A percentile compares a stretch with the other conserved stretches of the same genome.
Evolutionary conservation across 2,329 filamentous ascomycete genomes (phyloP).

Genomic region (Aspergillus sp.): DNA sequence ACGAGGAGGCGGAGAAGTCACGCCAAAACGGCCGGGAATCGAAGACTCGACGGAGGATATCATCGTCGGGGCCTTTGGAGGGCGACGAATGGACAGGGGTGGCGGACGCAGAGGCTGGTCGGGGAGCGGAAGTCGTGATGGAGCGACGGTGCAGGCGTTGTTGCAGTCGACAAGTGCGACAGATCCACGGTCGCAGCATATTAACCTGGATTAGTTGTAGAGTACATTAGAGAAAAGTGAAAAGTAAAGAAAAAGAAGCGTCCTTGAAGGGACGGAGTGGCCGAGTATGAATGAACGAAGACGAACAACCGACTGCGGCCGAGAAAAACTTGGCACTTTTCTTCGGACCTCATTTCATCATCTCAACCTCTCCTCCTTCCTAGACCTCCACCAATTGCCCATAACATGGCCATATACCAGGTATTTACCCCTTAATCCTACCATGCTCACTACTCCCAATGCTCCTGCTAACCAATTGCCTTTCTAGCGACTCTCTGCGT

Average conservation of each 20-base stretch:
- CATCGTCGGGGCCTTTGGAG: conserved; percentile 61
- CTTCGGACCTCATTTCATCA: conserved; percentile 14
- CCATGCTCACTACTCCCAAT: conserved; percentile 4
- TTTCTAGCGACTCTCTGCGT: conserved; percentile 37
- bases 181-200: conserved; percentile 14
- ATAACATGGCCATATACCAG: conserved; percentile 43
- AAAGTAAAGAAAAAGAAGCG: conserved; percentile 5
- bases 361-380: conserved; percentile 24
- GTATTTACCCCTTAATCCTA: conserved; percentile 23
- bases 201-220: conserved; percentile 7
- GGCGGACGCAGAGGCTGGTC: conserved; percentile 23
- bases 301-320: conserved; percentile 22
- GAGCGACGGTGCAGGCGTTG: conserved; percentile 10
- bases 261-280: conserved; percentile 3
- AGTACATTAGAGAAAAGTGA: conserved; percentile 9
- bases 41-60: conserved; percentile 75
- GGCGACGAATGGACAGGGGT: conserved; percentile 23
- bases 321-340: conserved; percentile 26
- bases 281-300: conserved; percentile 4
- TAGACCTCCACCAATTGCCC: conserved; percentile 30
- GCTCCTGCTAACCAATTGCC: conserved; percentile 30
- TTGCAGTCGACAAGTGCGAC: conserved; percentile 11
- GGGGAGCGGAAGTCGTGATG: conserved; percentile 11
- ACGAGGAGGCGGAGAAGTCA: conserved; percentile 58
- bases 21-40: conserved; percentile 72